phyloP scores from a whole-genome alignment of 495 filamentous ascomycete genomes.

The Thozetella sp. region DNA sequence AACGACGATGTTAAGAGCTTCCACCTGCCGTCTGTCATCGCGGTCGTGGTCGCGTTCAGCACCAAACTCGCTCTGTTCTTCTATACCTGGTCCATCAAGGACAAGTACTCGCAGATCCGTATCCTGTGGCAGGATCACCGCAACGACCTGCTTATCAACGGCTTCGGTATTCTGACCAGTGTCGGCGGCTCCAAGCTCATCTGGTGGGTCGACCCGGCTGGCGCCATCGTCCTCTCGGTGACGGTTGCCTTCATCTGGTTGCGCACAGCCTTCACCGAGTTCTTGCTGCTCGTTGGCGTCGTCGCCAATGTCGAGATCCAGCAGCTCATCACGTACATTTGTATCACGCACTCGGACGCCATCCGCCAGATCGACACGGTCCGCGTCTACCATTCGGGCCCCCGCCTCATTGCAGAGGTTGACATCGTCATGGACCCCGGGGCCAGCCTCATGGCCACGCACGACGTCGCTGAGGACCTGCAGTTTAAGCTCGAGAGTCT shows the following conservation, averaged over 20 bases:
- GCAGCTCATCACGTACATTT: conserved; percentile 95
- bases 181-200: conserved; percentile 82
- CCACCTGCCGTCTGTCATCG: conserved; percentile 83
- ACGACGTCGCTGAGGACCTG: conserved; percentile 92
- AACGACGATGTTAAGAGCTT: conserved; percentile 58
- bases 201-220: conserved; percentile 97
- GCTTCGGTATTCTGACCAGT: conserved; percentile 87
- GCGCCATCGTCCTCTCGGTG: conserved; percentile 80
- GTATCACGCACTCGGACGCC: conserved; percentile 82
- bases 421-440: conserved; percentile 83
- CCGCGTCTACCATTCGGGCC: conserved; percentile 88
- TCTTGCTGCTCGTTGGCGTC: conserved; percentile 87
- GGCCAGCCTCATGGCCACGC: conserved; percentile 72
- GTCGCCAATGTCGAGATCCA: conserved; percentile 83
- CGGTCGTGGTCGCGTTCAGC: conserved; percentile 79
- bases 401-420: conserved; percentile 86
- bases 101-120: conserved; percentile 84
- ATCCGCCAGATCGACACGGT: conserved; percentile 93
- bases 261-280: conserved; percentile 84
- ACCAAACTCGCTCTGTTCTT: conserved; percentile 85
- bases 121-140: conserved; percentile 94
- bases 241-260: conserved; percentile 81
- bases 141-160: conserved; percentile 88
- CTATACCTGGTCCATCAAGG: conserved; percentile 89
- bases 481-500: conserved; percentile 93